A percentile compares a stretch with the other conserved stretches of the same genome.
phyloP scores from a whole-genome alignment of 2,329 filamentous ascomycete genomes.

The Ophiostoma angusticollis region DNA sequence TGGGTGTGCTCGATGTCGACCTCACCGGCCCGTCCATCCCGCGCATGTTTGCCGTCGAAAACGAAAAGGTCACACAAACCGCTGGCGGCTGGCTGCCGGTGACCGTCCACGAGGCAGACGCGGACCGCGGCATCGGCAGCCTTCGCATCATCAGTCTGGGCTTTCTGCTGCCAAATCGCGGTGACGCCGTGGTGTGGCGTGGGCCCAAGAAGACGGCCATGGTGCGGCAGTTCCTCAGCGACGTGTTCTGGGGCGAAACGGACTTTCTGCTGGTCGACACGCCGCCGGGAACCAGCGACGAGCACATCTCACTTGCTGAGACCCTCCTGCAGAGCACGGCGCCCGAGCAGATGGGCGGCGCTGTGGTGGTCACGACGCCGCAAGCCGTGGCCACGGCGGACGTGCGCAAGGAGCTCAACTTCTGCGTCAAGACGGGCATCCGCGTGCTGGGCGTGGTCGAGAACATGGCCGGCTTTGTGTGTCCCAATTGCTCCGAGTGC shows the following conservation, averaged over 20 bases:
- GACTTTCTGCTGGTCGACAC: conserved; percentile 94
- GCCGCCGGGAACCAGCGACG: conserved; percentile 88
- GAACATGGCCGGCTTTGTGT: conserved; percentile 94
- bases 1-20: conserved; percentile 92
- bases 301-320: conserved; percentile 91
- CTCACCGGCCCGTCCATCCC: conserved; percentile 94
- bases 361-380: conserved; percentile 90
- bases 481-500: conserved; percentile 67
- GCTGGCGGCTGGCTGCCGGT: conserved; percentile 90
- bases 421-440: conserved; percentile 74
- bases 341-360: conserved; percentile 63
- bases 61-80: conserved; percentile 79
- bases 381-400: conserved; percentile 90
- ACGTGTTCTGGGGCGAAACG: conserved; percentile 77
- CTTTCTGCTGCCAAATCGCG: conserved; percentile 70
- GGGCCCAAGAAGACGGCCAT: conserved; percentile 98
- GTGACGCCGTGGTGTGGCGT: conserved; percentile 92
- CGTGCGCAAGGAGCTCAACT: conserved; percentile 89
- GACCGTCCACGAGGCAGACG: conserved; percentile 55
- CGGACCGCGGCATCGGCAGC: conserved; percentile 41
- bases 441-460: conserved; percentile 79
- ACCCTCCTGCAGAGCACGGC: conserved; percentile 55
- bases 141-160: conserved; percentile 84
- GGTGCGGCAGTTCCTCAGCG: conserved; percentile 89
- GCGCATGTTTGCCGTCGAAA: conserved; percentile 82